A percentile compares a stretch with the other conserved stretches of the same genome.
Evolutionary conservation across 108 stramenopile genomes (phyloP).

Genomic region (Aureococcus anophagefferens): DNA sequence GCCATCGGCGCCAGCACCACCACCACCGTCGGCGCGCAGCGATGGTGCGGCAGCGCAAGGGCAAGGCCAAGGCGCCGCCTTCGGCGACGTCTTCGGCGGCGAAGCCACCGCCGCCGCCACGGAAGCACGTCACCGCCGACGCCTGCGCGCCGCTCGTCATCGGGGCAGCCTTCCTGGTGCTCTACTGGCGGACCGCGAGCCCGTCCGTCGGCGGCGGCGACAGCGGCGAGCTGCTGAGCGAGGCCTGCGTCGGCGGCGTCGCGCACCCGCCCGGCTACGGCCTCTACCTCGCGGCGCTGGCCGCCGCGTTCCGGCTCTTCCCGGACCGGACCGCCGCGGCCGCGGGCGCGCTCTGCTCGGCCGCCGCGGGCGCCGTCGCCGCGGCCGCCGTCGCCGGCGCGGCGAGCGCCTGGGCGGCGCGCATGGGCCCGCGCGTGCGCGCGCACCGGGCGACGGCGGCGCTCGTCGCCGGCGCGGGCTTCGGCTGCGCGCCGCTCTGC

Average conservation of each 20-base stretch:
- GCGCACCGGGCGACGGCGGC: neutral
- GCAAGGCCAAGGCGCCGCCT: too few species aligned
- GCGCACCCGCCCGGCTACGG: conserved; percentile 1
- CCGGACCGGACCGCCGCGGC: too few species aligned
- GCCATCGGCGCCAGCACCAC: too few species aligned
- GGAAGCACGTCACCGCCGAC: too few species aligned
- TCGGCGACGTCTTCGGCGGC: too few species aligned
- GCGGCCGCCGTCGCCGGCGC: neutral
- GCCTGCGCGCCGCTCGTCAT: too few species aligned
- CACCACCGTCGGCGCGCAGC: too few species aligned
- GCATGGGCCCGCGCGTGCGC: neutral
- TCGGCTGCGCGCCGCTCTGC: neutral
- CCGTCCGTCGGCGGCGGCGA: conserved; percentile 13
- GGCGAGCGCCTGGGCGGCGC: neutral
- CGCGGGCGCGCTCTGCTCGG: neutral
- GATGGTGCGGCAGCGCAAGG: too few species aligned
- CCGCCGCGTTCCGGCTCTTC: too few species aligned
- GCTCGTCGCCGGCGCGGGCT: neutral
- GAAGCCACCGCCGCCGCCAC: too few species aligned
- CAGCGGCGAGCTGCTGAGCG: conserved; percentile 11
- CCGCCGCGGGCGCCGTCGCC: neutral
- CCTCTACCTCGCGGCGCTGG: neutral
- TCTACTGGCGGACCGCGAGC: neutral
- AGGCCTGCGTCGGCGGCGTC: conserved; percentile 6
- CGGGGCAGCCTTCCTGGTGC: neutral